These are phyloP conservation scores for Mariannaea sp. DNA, from an alignment of 2,329 filamentous ascomycete genomes.

Conservation along the genomic window DNA sequence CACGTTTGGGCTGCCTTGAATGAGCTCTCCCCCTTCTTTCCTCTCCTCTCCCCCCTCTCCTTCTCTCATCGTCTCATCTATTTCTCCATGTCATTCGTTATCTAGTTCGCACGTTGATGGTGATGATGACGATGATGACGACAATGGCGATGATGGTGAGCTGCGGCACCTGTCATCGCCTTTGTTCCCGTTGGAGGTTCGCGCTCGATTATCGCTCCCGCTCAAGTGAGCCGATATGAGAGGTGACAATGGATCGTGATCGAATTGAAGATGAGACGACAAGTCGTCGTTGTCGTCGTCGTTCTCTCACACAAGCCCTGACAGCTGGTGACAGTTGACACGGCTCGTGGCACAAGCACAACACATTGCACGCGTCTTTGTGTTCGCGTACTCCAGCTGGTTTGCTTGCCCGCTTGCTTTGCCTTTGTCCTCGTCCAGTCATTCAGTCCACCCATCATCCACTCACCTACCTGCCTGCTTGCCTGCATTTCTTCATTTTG, in stretches of 20 bases:
- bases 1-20: neutral
- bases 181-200: conserved; percentile 22
- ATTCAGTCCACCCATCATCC: too few species aligned
- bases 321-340: conserved; percentile 14
- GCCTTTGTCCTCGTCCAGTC: too few species aligned
- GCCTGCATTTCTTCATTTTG: too few species aligned
- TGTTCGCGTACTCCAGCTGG: conserved; percentile 5
- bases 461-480: neutral
- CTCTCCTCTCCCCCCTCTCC: neutral
- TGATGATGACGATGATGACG: too few species aligned
- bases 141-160: too few species aligned
- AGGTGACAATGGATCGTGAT: neutral
- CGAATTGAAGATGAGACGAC: neutral
- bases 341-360: conserved; percentile 11
- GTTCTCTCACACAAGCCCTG: too few species aligned
- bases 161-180: neutral
- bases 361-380: conserved; percentile 16
- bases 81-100: neutral
- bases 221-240: conserved; percentile 7
- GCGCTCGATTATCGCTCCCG: conserved; percentile 22
- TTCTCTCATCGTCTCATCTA: neutral
- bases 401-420: neutral
- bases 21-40: too few species aligned
- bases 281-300: neutral
- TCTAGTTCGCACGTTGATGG: conserved; percentile 15